These are phyloP conservation scores for Kwoniella shivajii DNA, from an alignment of 1,284 basidiomycete species.

Conservation along the genomic window DNA sequence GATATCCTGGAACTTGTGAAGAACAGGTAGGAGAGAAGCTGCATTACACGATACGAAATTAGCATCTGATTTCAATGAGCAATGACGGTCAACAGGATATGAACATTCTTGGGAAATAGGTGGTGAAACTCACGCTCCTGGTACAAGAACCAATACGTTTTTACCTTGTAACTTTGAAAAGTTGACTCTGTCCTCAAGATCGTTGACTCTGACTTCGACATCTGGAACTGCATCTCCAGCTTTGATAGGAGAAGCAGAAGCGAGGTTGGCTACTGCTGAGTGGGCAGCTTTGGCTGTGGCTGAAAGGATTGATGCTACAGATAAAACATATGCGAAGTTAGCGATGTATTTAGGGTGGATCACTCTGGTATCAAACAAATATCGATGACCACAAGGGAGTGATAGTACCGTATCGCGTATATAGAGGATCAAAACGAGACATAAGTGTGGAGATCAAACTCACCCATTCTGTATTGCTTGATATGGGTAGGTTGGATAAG, in stretches of 20 bases:
- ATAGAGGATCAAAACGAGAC: too few species aligned
- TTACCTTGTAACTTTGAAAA: conserved; percentile 64
- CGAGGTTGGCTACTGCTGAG: conserved; percentile 59
- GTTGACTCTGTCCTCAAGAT: conserved; percentile 58
- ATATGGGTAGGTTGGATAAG: conserved; percentile 3
- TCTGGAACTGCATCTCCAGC: conserved; percentile 57
- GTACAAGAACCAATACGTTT: conserved; percentile 66
- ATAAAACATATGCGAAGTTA: not conserved
- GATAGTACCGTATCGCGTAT: too few species aligned
- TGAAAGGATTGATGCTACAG: conserved; percentile 56
- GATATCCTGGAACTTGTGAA: conserved; percentile 67
- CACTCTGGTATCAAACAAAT: not conserved
- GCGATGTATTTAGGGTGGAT: not conserved
- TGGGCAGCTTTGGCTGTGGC: conserved; percentile 62
- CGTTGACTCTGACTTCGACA: conserved; percentile 64
- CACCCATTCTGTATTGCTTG: conserved; percentile 22
- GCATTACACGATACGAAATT: not conserved
- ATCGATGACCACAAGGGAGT: not conserved
- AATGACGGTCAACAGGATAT: not conserved
- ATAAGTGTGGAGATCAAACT: not conserved
- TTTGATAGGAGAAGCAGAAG: conserved; percentile 59
- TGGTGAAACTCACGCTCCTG: conserved; percentile 37
- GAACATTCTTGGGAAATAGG: not conserved
- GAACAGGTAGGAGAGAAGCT: conserved; percentile 63
- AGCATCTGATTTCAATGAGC: not conserved